Evolutionary conservation across 148 eudicot species (phyloP).

Genomic region (Fagopyrum homotropicum): DNA sequence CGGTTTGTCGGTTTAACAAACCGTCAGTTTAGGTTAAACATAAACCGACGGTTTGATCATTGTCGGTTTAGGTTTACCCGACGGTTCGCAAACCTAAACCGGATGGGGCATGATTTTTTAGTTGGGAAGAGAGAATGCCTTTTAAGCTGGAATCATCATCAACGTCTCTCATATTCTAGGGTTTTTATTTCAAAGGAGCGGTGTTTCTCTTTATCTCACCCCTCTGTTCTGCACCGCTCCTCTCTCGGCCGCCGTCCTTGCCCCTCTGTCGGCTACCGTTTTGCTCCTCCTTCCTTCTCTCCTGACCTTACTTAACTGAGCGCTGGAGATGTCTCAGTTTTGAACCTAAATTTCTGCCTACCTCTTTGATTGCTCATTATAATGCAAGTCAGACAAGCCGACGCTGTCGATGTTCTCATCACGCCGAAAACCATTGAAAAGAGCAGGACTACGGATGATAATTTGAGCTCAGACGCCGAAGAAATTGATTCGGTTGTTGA

Average conservation of each 20-base stretch:
- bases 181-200: slow-evolving; percentile 20
- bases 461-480: slow-evolving; percentile 10
- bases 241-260: background rate
- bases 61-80: no score
- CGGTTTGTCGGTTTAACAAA: no score
- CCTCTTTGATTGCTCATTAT: background rate
- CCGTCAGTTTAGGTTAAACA: no score
- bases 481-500: slow-evolving; percentile 37
- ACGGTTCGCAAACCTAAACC: no score
- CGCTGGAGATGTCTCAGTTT: background rate
- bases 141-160: background rate
- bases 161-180: slow-evolving; percentile 26
- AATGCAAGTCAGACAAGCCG: background rate
- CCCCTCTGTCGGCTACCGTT: background rate
- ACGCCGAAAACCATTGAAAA: slow-evolving; percentile 3
- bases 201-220: slow-evolving; percentile 14
- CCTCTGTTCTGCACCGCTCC: slow-evolving; percentile 3
- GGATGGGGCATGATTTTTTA: no score
- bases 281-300: background rate
- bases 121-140: no score
- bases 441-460: background rate
- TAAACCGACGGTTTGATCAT: no score
- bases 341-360: background rate
- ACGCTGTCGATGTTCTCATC: slow-evolving; percentile 5
- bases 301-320: background rate